Conservation (phyloP, 1,139 yeast genomes). For the Tardiomyces blankii region DNA sequence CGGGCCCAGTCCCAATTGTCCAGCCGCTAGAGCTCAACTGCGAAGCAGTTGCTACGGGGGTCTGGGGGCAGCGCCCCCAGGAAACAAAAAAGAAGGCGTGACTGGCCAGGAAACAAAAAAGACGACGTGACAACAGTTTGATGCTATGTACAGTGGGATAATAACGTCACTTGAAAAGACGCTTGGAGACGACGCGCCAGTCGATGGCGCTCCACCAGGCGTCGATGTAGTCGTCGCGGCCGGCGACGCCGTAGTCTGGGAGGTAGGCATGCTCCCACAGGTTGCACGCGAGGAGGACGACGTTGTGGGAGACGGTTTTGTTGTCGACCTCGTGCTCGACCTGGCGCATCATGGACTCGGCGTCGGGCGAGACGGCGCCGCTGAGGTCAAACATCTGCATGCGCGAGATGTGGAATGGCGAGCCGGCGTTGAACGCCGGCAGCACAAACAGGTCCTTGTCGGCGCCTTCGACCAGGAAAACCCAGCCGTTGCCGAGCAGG, state of each 20-base stretch:
- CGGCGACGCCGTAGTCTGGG: constrained; percentile 71
- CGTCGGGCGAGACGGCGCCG: constrained; percentile 46
- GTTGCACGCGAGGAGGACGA: constrained; percentile 72
- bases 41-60: no score
- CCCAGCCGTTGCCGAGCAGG: constrained; percentile 72
- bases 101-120: no score
- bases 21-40: no score
- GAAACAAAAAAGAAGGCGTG: no score
- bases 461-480: constrained; percentile 67
- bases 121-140: no score
- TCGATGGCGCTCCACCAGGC: constrained; percentile 71
- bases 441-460: constrained; percentile 55
- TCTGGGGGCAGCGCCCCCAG: no score
- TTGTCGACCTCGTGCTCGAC: constrained; percentile 34
- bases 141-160: no score
- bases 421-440: constrained; percentile 70
- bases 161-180: constrained; percentile 20
- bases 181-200: constrained; percentile 60
- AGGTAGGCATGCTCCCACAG: constrained; percentile 85
- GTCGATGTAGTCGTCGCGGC: constrained; percentile 61
- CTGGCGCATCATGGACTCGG: constrained; percentile 27
- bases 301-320: constrained; percentile 50
- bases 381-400: constrained; percentile 70
- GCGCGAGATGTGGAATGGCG: constrained; percentile 75
- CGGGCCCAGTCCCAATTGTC: no score